Evolutionary conservation across 441 rosid species (phyloP).

Genomic region (Erysimum cheiri): DNA sequence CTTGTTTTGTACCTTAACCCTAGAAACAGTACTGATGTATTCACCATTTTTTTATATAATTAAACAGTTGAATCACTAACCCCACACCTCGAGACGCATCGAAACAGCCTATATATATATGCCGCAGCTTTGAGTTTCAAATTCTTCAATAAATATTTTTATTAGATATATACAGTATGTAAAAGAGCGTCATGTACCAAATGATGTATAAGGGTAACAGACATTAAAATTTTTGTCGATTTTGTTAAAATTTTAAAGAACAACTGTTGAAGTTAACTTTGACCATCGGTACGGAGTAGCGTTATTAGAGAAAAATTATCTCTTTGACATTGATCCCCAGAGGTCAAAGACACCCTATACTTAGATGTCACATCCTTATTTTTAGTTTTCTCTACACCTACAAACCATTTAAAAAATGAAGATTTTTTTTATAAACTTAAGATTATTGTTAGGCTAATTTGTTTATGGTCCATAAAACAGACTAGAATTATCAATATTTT

Average conservation of each 20-base stretch:
- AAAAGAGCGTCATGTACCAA: background rate
- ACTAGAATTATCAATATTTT: background rate
- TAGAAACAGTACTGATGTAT: background rate
- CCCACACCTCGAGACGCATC: conserved; percentile 1
- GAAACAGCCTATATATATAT: background rate
- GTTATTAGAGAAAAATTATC: conserved; percentile 1
- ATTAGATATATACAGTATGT: background rate
- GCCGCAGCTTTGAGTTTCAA: background rate
- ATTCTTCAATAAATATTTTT: background rate
- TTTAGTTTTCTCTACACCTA: conserved; percentile 9
- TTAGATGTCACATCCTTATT: conserved; percentile 33
- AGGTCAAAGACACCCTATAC: conserved; percentile 38
- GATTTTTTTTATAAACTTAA: background rate
- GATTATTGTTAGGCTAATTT: background rate
- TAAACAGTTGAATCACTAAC: conserved; percentile 10
- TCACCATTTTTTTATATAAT: background rate
- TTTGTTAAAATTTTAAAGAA: background rate
- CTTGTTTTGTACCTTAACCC: conserved; percentile 14
- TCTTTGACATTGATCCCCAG: conserved; percentile 35
- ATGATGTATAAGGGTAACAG: background rate
- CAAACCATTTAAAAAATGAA: background rate
- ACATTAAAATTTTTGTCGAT: background rate
- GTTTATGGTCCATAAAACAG: background rate
- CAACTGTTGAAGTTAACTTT: conserved; percentile 29
- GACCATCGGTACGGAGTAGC: conserved; percentile 31